These are phyloP conservation scores for Lachnellula occidentalis DNA, from an alignment of 2,329 filamentous ascomycete genomes.

Conservation along the genomic window DNA sequence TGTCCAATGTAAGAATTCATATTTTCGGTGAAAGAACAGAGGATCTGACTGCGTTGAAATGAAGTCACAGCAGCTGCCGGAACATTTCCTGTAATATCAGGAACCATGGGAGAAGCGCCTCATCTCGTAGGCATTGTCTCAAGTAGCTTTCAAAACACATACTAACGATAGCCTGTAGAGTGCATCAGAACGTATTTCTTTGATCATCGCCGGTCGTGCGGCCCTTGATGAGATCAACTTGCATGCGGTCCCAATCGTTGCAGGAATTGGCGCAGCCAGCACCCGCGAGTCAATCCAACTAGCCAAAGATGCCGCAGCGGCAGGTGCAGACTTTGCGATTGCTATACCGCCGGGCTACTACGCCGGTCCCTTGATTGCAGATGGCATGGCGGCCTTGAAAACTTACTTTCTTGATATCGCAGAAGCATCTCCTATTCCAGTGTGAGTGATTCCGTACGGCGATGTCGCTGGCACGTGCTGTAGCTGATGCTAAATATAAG, in stretches of 20 bases:
- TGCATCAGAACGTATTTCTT: constrained; percentile 34
- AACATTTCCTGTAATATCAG: constrained; percentile 8
- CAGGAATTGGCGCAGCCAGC: constrained; percentile 38
- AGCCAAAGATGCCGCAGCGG: constrained; percentile 33
- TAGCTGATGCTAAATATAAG: not conserved
- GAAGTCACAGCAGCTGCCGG: constrained; percentile 3
- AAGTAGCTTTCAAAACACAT: not conserved
- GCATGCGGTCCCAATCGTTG: constrained; percentile 38
- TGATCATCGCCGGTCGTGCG: constrained; percentile 36
- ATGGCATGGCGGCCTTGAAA: constrained; percentile 15
- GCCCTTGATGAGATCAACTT: constrained; percentile 34
- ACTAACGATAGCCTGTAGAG: not conserved
- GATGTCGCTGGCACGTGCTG: not conserved
- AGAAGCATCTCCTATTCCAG: constrained; percentile 17
- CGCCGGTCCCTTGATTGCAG: constrained; percentile 8
- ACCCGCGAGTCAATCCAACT: constrained; percentile 34
- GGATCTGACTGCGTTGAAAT: not conserved
- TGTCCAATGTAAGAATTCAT: constrained; percentile 5
- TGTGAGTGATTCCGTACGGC: constrained; percentile 8
- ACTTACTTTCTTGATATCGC: constrained; percentile 23
- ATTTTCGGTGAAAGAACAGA: not conserved
- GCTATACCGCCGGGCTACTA: constrained; percentile 17
- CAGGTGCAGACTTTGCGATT: constrained; percentile 32
- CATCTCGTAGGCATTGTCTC: constrained; percentile 2
- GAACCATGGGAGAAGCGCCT: constrained; percentile 10